Evolutionary conservation across 441 rosid species (phyloP), one percentile per base, ranked within the genome.

Genomic region (Cnidoscolus chayamansa): DNA sequence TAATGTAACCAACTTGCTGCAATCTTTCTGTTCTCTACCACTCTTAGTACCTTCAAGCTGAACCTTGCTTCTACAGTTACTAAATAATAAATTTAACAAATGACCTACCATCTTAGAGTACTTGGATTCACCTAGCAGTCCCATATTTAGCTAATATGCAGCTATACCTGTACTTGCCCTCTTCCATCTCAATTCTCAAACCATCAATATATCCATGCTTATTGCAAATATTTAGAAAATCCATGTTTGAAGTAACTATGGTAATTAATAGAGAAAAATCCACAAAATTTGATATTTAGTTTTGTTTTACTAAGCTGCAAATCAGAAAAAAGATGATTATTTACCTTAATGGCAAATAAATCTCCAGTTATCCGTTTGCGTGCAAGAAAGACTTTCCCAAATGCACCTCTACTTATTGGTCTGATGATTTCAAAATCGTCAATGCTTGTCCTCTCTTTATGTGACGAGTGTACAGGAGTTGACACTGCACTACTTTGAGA

Each of bases 381-480:
- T 59, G 97, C 92, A 72, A 92, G 93, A 77, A 87, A 92, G 80
- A 92, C 97, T 84, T 87, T 89, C 63, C 95, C 97, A 72, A 86
- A 92, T 60, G 93, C 93, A 50, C 97, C 97, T 81, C 91, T 87
- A 81, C 93, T 92, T 61, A 92, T 87, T 77, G 93, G 97, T 79
- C 88, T 92, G 80, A 92, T 88, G 76, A 87, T 92, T 81, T 90
- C 97, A 85, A 92, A 92, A 77, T 92, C 97, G 77, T 88, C 89
- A 61, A 92, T 92, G 80, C 93, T 85, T 75, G 86, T 89, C 75
- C 92, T 81, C 58, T 89, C 97, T 80, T 79, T 88, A 69, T 82
- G 90, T 62, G 80, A 77, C 55, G 79, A 60, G 59, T 81, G 85
- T 72, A 82, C 73, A 74, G 89, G 85, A 79, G 92, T 77, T 51